Evolutionary conservation across 2,329 filamentous ascomycete genomes (phyloP), one percentile per base, ranked within the genome.

Genomic region (Ophiostoma novo-ulmi): DNA sequence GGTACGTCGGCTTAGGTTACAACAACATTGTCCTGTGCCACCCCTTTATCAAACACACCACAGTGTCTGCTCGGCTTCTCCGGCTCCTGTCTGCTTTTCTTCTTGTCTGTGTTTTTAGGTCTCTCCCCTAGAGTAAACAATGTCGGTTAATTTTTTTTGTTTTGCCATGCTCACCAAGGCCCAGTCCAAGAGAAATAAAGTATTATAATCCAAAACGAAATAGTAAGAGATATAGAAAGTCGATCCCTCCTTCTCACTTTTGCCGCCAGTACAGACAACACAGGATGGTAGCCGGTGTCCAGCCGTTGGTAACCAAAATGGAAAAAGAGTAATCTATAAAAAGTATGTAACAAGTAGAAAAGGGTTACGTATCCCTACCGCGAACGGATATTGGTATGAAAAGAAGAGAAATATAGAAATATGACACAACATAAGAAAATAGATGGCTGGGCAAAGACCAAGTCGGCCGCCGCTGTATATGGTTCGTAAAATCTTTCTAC

Each of bases 341-440:
- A 48, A 39, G 69, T 66, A 72, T 70, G 69, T 68, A 68, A 69
- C 69, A 72, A 66, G 58, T 39, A 67, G 65, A 55, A 69, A 69
- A 70, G 35, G 58, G 22, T 68, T 68, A 48, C 44, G 14, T 38
- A 26, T 61, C 41, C 31, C 1, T 39, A 67, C 36, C 44, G 44
- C 69, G 72, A 73, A 73, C 68, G 70, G 67, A 71, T 70, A 69
- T 68, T 73, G 61, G 72, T 71, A 72, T 66, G 72, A 71, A 58
- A 70, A 71, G 67, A 70, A 71, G 55, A 69, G 64, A 70, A 52
- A 26, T 31, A 31, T 31, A 39, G 64, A 48, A 52, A 39, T 67
- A 52, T 26, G 68, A 65, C 58, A 66, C 39, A 63, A 69, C 48
- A 48, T 48, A 63, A 74, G 66, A 41, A 66, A 73, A 73, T 72